Evolutionary conservation across 140 eudicot species (phyloP).

Genomic region (Oenanthe javanica): DNA sequence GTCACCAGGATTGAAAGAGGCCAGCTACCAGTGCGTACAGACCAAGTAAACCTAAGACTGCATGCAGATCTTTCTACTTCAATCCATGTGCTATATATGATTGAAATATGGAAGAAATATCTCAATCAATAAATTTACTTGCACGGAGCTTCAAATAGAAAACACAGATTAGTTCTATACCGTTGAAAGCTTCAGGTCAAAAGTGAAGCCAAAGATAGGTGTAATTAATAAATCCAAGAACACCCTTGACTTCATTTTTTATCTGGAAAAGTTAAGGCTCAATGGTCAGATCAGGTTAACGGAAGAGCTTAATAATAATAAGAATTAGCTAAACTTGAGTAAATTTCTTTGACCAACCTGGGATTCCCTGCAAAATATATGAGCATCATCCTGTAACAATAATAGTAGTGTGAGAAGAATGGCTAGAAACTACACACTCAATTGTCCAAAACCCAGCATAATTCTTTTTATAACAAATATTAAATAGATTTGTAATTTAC

Average conservation of each 20-base stretch:
- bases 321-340: conserved; percentile 1
- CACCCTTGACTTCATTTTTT: conserved; percentile 86
- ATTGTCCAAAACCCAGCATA: not conserved
- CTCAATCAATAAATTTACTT: not conserved
- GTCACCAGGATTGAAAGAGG: too few relatives aligned
- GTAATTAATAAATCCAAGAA: conserved; percentile 56
- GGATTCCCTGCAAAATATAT: conserved; percentile 92
- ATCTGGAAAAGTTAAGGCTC: conserved; percentile 42
- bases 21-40: too few relatives aligned
- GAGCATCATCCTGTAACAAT: conserved; percentile 87
- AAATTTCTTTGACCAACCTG: conserved; percentile 44
- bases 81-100: not conserved
- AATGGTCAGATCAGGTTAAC: conserved; percentile 8
- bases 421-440: not conserved
- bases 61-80: too few relatives aligned
- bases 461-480: not conserved
- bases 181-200: conserved; percentile 91
- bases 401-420: conserved; percentile 17
- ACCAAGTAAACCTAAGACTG: too few relatives aligned
- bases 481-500: not conserved
- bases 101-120: not conserved
- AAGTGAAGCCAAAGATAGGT: conserved; percentile 86
- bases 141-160: not conserved
- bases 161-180: conserved; percentile 25
- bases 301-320: not conserved